Evolutionary conservation across 2,329 filamentous ascomycete genomes (phyloP).

Genomic region (Macrophomina pseudophaseolina): DNA sequence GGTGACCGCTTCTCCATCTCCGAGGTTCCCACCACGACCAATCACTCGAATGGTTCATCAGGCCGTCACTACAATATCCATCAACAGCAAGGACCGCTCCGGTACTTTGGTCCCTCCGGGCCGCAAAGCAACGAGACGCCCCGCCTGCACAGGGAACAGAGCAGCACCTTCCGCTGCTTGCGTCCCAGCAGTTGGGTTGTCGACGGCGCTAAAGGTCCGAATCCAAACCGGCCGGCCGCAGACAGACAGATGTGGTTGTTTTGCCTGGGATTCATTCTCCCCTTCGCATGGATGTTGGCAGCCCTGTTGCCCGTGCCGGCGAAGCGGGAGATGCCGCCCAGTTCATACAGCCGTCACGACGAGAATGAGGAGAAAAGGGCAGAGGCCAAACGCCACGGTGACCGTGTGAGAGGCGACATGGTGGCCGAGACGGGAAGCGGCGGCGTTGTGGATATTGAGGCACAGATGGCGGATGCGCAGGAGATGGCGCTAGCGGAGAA

Average conservation of each 20-base stretch:
- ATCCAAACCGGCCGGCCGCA: background rate
- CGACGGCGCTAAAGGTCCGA: background rate
- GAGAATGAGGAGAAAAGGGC: background rate
- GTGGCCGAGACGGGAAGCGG: background rate
- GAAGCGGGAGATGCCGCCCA: background rate
- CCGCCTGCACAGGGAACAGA: conserved; percentile 3
- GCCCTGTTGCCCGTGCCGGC: conserved; percentile 13
- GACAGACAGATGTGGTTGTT: conserved; percentile 23
- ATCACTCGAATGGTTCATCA: background rate
- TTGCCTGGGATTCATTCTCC: conserved; percentile 16
- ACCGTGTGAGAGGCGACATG: background rate
- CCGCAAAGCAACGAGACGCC: conserved; percentile 6
- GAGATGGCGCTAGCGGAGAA: background rate
- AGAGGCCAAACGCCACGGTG: no score
- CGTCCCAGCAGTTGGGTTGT: background rate
- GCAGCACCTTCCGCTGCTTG: conserved; percentile 14
- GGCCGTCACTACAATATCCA: background rate
- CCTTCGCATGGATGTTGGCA: conserved; percentile 24
- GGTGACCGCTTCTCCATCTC: conserved; percentile 3
- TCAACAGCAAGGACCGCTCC: background rate
- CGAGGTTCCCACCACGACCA: background rate
- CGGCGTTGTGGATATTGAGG: conserved; percentile 7
- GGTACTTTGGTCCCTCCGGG: background rate
- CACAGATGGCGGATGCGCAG: background rate
- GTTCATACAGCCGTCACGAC: background rate